Evolutionary conservation across 768 basidiomycete species (phyloP).

Genomic region (Boletus subparvulus): DNA sequence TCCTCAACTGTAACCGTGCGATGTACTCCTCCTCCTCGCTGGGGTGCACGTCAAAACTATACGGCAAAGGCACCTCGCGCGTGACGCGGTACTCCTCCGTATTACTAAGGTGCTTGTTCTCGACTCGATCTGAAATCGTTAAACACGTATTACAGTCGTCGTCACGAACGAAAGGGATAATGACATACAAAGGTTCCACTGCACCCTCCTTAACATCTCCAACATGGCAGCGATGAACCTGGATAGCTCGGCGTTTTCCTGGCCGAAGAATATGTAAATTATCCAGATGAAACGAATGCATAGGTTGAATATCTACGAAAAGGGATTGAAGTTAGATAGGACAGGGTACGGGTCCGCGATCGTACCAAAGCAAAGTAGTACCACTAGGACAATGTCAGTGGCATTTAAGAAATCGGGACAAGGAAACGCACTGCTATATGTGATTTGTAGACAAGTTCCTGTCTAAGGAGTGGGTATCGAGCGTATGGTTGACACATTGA

Average conservation of each 20-base stretch:
- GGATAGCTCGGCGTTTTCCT: slow-evolving; percentile 51
- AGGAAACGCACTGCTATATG: slow-evolving; percentile 49
- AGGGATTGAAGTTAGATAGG: neutral
- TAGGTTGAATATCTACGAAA: slow-evolving; percentile 63
- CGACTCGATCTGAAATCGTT: slow-evolving; percentile 58
- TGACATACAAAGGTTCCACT: slow-evolving; percentile 88
- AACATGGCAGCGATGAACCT: slow-evolving; percentile 67
- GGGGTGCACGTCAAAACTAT: slow-evolving; percentile 51
- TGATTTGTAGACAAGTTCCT: slow-evolving; percentile 71
- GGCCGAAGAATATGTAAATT: slow-evolving; percentile 61
- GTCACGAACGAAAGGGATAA: slow-evolving; percentile 4
- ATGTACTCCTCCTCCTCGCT: slow-evolving; percentile 40
- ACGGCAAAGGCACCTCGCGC: slow-evolving; percentile 82
- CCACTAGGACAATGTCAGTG: slow-evolving; percentile 37
- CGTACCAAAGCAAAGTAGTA: slow-evolving; percentile 80
- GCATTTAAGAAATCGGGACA: neutral
- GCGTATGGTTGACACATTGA: slow-evolving; percentile 64
- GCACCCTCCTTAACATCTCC: slow-evolving; percentile 78
- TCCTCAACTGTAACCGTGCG: slow-evolving; percentile 10
- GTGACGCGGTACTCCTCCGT: slow-evolving; percentile 78
- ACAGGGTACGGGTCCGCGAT: slow-evolving; percentile 5
- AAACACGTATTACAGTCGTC: neutral
- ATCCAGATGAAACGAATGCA: slow-evolving; percentile 82
- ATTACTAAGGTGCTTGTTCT: slow-evolving; percentile 93
- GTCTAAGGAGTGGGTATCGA: slow-evolving; percentile 61